These are phyloP conservation scores for Leptomonas seymouri DNA, from an alignment of 208 protist genomes.

Conservation along the genomic window DNA sequence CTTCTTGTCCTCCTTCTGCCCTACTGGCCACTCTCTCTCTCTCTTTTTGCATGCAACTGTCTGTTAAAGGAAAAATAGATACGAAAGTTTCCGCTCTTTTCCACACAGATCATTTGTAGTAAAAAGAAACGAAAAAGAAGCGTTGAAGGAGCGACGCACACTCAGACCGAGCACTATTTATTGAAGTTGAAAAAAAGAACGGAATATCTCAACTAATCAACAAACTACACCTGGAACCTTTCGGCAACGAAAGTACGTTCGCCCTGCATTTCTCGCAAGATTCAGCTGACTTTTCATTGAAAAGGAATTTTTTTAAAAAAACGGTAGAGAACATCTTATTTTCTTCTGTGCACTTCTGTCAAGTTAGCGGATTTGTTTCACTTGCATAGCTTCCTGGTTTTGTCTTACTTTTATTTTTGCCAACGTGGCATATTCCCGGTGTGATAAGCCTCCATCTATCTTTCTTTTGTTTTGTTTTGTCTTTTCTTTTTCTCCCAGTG, in stretches of 20 bases:
- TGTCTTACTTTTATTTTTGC: background rate
- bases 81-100: conserved; percentile 8
- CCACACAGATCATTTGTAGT: background rate
- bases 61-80: conserved; percentile 4
- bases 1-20: background rate
- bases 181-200: too few relatives aligned
- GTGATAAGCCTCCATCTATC: too few relatives aligned
- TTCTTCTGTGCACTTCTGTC: background rate
- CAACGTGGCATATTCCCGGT: too few relatives aligned
- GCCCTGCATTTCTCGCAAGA: too few relatives aligned
- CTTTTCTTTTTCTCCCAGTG: background rate
- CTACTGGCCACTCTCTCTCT: background rate
- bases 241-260: background rate
- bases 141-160: too few relatives aligned
- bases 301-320: too few relatives aligned
- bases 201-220: background rate
- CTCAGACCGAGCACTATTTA: background rate
- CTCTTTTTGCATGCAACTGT: background rate
- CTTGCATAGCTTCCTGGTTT: background rate
- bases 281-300: too few relatives aligned
- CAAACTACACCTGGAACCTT: background rate
- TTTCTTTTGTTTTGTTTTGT: too few relatives aligned
- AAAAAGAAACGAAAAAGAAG: background rate
- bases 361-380: background rate
- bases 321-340: background rate